Conservation (phyloP, 108 stramenopile genomes). For the Cylindrotheca closterium region DNA sequence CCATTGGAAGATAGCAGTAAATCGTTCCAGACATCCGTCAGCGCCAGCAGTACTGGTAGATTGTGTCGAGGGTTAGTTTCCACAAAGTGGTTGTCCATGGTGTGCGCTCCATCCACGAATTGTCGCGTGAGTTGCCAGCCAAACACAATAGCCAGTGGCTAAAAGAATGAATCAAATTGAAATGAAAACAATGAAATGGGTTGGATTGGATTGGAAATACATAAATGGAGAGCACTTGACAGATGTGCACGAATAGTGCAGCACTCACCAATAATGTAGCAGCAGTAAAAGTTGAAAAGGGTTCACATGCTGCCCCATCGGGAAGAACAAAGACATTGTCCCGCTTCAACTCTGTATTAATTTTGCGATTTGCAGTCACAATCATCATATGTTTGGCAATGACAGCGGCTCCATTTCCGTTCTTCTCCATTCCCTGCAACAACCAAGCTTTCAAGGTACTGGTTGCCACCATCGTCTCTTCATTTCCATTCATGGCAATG, state of each 20-base stretch:
- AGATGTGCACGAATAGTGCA: no score
- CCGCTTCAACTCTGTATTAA: constrained; percentile 35
- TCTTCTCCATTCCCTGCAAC: constrained; percentile 36
- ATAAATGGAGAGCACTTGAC: neutral
- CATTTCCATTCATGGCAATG: constrained; percentile 43
- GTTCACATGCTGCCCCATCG: constrained; percentile 62
- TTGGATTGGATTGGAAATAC: neutral
- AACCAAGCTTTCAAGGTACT: constrained; percentile 55
- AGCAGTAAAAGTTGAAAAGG: constrained; percentile 70
- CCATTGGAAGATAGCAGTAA: constrained; percentile 42
- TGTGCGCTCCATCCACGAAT: constrained; percentile 72
- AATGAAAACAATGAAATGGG: neutral
- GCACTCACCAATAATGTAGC: constrained; percentile 49
- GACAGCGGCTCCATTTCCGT: constrained; percentile 28
- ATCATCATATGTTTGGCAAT: constrained; percentile 67
- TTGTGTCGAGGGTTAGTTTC: constrained; percentile 86
- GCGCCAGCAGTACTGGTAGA: constrained; percentile 66
- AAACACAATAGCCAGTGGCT: constrained; percentile 71
- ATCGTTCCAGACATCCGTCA: constrained; percentile 86
- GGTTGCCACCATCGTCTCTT: constrained; percentile 48
- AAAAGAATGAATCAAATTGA: neutral
- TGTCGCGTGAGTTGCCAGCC: constrained; percentile 66
- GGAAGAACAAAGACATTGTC: constrained; percentile 69
- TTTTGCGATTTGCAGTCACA: constrained; percentile 56
- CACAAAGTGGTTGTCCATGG: constrained; percentile 81